Conservation (phyloP, 257 asterid genomes). For the Mentha longifolia region DNA sequence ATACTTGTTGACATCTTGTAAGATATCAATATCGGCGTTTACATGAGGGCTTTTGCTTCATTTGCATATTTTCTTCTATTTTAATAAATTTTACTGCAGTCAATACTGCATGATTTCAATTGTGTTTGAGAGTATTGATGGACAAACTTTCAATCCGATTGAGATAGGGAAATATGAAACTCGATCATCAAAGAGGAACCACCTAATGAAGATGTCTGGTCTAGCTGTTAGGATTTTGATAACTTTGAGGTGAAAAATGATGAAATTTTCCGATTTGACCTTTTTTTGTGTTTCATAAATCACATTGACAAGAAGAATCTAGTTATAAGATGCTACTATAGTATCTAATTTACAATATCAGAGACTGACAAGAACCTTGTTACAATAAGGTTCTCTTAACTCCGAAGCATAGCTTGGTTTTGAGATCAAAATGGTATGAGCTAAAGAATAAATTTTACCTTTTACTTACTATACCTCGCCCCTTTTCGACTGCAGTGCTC, state of each 20-base stretch:
- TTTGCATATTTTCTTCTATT: neutral
- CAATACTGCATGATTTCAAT: neutral
- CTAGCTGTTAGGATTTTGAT: neutral
- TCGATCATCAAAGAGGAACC: neutral
- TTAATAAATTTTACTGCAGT: neutral
- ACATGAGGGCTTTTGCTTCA: neutral
- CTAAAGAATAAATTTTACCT: slow-evolving; percentile 3
- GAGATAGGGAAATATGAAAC: neutral
- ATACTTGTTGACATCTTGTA: slow-evolving; percentile 13
- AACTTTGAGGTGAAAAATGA: neutral
- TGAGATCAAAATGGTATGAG: neutral
- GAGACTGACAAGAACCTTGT: neutral
- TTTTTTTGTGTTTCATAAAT: neutral
- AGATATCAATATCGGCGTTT: neutral
- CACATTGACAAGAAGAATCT: neutral
- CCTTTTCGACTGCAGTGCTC: slow-evolving; percentile 55
- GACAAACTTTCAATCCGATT: neutral
- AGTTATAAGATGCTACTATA: neutral
- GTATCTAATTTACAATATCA: neutral
- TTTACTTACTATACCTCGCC: neutral
- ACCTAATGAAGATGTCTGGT: neutral
- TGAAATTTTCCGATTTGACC: neutral
- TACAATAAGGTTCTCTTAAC: neutral
- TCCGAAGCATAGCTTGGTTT: neutral
- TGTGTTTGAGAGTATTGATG: slow-evolving; percentile 3